Evolutionary conservation across 768 basidiomycete species (phyloP), one percentile per base, ranked within the genome.

Genomic region (Boletales sp.): DNA sequence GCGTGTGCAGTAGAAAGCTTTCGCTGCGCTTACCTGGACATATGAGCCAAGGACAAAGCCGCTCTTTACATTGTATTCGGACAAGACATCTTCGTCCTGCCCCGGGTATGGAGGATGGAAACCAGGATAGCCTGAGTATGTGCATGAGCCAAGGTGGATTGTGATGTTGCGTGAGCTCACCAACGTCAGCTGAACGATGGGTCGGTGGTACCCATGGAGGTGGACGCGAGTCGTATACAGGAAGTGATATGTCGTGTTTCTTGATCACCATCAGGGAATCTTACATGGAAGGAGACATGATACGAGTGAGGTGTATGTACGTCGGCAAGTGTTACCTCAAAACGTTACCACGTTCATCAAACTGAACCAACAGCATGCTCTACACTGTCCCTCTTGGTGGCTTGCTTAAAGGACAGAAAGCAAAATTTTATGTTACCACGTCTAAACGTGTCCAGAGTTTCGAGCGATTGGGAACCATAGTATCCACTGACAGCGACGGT

Each of bases 71-170:
- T 82, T 84, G 1, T 61, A 54, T 38, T 82, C 79, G 0, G 86
- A 82, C 38, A 93, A 69, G 2, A 79, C 60, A 57, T 90, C 89
- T 63, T 92, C 90, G 48, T 86, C 83, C 62, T 90, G 86, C 6
- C 80, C 77, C 15, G 84, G 80, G 36, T 78, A 76, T 7, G 90
- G 87, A 39, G 90, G 90, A 62, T 83, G 75, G 57, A 87, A 90
- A 11, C 87, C 87, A 48, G 78, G 73, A 63, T 86, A 90, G 15
- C 90, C 90, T 92, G 15, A 2, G 33, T 3, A 49, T 33, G 11
- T 33, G 5, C 1, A 19, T 56, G 17, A 53, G 47, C 13, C 25
- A 4, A 6, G 8, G 21, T 17, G 39, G 3, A 8, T 10, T 38
- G 25, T 10, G 8, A 34, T 28, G 25, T 9, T 37, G 40, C 5